phyloP scores from a whole-genome alignment of 2,329 filamentous ascomycete species.

The Mycogone perniciosa region DNA sequence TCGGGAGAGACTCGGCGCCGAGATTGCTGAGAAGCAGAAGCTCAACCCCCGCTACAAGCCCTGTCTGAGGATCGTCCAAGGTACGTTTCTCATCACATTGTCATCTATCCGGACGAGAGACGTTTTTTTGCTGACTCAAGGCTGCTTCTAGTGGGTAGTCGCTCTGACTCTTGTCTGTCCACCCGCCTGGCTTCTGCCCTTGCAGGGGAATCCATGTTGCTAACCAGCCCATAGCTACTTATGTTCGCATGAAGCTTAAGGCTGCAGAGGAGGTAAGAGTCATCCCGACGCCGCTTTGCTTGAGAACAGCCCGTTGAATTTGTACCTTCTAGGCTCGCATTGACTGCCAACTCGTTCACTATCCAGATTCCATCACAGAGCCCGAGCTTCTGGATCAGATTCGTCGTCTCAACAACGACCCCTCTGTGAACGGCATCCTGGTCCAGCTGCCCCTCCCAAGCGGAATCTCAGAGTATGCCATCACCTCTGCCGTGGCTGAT shows the following conservation, averaged over 20 bases:
- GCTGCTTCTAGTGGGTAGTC: slow-evolving; percentile 65
- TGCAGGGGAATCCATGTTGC: background rate
- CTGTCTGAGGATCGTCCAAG: slow-evolving; percentile 89
- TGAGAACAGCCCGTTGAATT: background rate
- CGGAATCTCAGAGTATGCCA: slow-evolving; percentile 80
- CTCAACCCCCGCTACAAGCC: slow-evolving; percentile 83
- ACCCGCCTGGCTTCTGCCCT: background rate
- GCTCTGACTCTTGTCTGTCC: slow-evolving; percentile 74
- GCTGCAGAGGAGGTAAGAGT: slow-evolving; percentile 75
- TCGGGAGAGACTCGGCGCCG: slow-evolving; percentile 69
- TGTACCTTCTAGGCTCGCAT: slow-evolving; percentile 67
- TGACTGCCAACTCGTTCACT: slow-evolving; percentile 76
- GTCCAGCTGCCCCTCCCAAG: slow-evolving; percentile 88
- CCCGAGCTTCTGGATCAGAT: slow-evolving; percentile 81
- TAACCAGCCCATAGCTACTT: slow-evolving; percentile 60
- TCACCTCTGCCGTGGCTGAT: slow-evolving; percentile 85
- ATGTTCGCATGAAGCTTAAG: slow-evolving; percentile 99
- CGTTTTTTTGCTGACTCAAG: slow-evolving; percentile 18
- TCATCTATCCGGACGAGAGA: background rate
- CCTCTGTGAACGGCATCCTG: slow-evolving; percentile 80
- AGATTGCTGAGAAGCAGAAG: slow-evolving; percentile 77
- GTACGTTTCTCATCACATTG: slow-evolving; percentile 39
- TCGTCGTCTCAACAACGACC: slow-evolving; percentile 76
- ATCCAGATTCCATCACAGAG: slow-evolving; percentile 74
- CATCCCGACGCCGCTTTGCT: background rate